Percentiles rank a stretch among this genome's conserved stretches.
Conservation (phyloP, 306 rosid genomes). For the Alnus rubra region DNA sequence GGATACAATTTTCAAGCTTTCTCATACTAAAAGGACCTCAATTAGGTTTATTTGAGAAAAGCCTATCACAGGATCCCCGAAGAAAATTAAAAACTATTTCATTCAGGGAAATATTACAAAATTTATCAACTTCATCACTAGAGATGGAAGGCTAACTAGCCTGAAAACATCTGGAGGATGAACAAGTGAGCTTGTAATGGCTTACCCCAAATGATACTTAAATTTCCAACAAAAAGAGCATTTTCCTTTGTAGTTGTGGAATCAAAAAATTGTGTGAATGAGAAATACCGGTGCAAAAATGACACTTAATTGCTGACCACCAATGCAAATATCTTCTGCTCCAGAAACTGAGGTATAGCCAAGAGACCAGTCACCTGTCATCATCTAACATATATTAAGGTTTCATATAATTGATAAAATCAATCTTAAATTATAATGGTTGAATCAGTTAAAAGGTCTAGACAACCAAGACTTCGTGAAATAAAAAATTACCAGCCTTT, state of each 20-base stretch:
- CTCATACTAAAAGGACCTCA: neutral
- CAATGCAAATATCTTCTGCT: slow-evolving; percentile 61
- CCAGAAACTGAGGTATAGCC: slow-evolving; percentile 63
- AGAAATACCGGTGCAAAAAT: slow-evolving; percentile 72
- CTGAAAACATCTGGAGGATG: neutral
- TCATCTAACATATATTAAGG: slow-evolving; percentile 2
- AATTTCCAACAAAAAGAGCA: neutral
- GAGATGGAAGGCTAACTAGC: neutral
- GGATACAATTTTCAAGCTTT: slow-evolving; percentile 6
- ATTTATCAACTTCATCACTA: neutral
- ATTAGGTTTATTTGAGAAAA: neutral
- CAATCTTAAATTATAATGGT: neutral
- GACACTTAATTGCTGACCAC: slow-evolving; percentile 63
- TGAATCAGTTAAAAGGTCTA: slow-evolving; percentile 1
- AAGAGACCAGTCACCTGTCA: slow-evolving; percentile 79
- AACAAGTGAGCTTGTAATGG: neutral
- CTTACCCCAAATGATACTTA: slow-evolving; percentile 3
- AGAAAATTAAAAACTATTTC: neutral
- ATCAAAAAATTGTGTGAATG: slow-evolving; percentile 3
- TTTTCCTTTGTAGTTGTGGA: neutral
- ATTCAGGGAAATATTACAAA: neutral
- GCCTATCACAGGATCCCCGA: neutral
- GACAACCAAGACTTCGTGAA: neutral
- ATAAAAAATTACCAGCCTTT: neutral
- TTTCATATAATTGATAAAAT: slow-evolving; percentile 4